Percentiles rank a stretch among this genome's conserved stretches.
These are phyloP conservation scores for Mallotus repandus DNA, from an alignment of 441 rosid species.

Conservation along the genomic window DNA sequence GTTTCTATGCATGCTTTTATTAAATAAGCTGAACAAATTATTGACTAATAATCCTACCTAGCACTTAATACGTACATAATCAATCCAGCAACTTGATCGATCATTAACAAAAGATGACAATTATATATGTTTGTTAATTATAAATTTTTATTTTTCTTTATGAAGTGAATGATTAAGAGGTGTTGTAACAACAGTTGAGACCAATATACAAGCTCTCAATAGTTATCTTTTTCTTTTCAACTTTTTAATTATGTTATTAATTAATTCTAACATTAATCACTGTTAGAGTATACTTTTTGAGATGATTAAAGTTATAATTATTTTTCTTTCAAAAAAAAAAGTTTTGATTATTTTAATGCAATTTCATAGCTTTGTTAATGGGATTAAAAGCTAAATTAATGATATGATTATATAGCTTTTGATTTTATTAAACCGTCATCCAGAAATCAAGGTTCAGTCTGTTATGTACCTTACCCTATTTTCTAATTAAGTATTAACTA, in stretches of 20 bases:
- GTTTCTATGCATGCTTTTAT: not conserved
- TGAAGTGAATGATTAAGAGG: constrained; percentile 29
- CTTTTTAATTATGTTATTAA: not conserved
- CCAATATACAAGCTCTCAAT: constrained; percentile 9
- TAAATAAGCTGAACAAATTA: constrained; percentile 8
- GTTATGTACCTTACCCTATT: constrained; percentile 26
- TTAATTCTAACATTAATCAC: not conserved
- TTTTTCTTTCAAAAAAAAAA: not conserved
- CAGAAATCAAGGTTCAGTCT: constrained; percentile 54
- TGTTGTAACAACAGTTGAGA: constrained; percentile 28
- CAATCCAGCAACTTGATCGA: not conserved
- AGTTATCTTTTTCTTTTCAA: not conserved
- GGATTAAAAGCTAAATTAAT: constrained; percentile 21
- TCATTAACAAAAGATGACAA: not conserved
- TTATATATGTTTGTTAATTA: not conserved
- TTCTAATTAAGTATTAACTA: constrained; percentile 12
- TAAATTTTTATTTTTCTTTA: not conserved
- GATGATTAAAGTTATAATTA: constrained; percentile 11
- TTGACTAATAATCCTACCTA: constrained; percentile 16
- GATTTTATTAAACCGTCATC: constrained; percentile 28
- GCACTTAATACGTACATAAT: not conserved
- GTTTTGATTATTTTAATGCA: not conserved
- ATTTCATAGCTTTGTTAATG: constrained; percentile 12
- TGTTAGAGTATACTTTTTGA: not conserved
- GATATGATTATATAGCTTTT: constrained; percentile 8